Percentiles rank a stretch among this genome's conserved stretches.
phyloP scores from a whole-genome alignment of 106 monocot species.

The Dendrobium nobile region DNA sequence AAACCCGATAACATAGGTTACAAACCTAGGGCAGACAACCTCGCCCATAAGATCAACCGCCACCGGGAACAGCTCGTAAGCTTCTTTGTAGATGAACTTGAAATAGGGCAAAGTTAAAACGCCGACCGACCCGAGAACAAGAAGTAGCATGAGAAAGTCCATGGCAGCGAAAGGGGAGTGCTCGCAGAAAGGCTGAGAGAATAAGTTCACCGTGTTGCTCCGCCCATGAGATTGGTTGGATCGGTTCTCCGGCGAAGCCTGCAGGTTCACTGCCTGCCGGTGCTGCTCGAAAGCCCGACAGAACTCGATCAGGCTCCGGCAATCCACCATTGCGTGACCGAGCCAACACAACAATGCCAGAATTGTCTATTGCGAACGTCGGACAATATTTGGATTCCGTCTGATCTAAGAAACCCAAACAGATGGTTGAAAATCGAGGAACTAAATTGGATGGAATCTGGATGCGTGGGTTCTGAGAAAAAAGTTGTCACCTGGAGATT shows the following conservation, averaged over 20 bases:
- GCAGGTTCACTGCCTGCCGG: conserved; percentile 5
- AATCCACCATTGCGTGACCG: conserved; percentile 18
- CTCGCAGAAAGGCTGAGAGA: conserved; percentile 23
- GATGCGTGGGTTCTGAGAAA: background rate
- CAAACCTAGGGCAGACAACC: conserved; percentile 32
- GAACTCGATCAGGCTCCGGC: conserved; percentile 35
- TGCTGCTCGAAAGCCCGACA: conserved; percentile 29
- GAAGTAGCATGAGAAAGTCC: conserved; percentile 27
- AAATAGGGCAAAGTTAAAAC: conserved; percentile 64
- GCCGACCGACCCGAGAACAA: conserved; percentile 54
- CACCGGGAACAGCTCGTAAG: conserved; percentile 26
- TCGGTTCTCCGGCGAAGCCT: background rate
- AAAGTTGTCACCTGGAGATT: background rate
- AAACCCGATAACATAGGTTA: conserved; percentile 38
- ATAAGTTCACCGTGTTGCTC: conserved; percentile 7
- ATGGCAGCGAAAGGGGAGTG: conserved; percentile 22
- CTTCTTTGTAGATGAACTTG: conserved; percentile 34
- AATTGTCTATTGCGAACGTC: background rate
- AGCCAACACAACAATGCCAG: background rate
- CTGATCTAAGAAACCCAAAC: background rate
- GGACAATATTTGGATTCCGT: background rate
- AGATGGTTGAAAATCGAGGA: background rate
- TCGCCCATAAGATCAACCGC: conserved; percentile 37
- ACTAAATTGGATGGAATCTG: background rate
- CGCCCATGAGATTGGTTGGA: background rate